Evolutionary conservation across 495 filamentous ascomycete genomes (phyloP), one percentile per base, ranked within the genome.

Genomic region (Recurvomyces mirabilis): DNA sequence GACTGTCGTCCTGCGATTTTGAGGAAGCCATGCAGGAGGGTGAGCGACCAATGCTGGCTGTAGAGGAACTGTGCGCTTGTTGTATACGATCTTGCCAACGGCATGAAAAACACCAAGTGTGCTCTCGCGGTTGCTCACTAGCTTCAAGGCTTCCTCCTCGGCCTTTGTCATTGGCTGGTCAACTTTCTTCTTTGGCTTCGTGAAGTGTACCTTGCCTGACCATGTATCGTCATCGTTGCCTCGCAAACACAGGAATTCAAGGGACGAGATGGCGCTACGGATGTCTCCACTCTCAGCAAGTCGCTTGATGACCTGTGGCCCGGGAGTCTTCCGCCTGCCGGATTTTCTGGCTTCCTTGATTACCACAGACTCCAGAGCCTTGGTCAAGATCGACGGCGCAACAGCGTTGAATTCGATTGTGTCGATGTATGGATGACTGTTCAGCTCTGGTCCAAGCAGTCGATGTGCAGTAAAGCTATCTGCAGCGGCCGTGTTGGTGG

Each of bases 71-170:
- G 77, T 69, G 29, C 91, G 73, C 57, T 94, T 96, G 64, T 96
- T 96, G 63, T 96, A 88, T 3, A 94, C 75, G 3, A 96, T 82
- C 53, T 87, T 94, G 13, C 88, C 93, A 38, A 99, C 81, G 21
- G 93, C 87, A 62, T 99, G 93, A 56, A 99, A 99, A 45, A 99
- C 80, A 1, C 87, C 88, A 5, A 95, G 68, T 50, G 74, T 89
- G 15, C 83, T 74, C 63, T 94, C 87, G 37, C 93, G 74, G 53
- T 88, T 84, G 1, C 82, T 85, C 3, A 96, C 70, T 33, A 84
- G 58, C 50, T 81, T 70, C 2, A 93, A 60, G 14, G 75, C 82
- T 39, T 83, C 76, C 38, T 70, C 66, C 54, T 94, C 89, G 49
- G 80, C 75, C 29, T 72, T 69, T 0, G 85, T 89, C 19, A 87